A percentile compares a stretch with the other conserved stretches of the same genome.
Evolutionary conservation across 148 eudicot species (phyloP).

Genomic region (Persicaria maculosa): DNA sequence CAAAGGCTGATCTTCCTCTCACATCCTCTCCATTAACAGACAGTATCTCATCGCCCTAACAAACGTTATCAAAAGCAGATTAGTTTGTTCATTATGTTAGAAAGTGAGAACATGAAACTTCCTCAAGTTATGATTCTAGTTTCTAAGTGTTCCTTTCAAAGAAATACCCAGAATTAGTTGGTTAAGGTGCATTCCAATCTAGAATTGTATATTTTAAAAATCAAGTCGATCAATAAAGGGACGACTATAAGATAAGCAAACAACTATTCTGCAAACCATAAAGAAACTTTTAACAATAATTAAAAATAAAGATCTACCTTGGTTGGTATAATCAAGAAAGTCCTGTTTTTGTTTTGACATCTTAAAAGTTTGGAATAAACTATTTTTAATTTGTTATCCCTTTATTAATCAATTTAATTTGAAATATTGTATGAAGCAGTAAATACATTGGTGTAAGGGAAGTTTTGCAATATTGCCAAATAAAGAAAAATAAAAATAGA

Average conservation of each 20-base stretch:
- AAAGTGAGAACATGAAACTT: background rate
- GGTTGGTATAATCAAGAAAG: background rate
- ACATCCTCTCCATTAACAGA: slow-evolving; percentile 82
- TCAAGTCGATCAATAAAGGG: background rate
- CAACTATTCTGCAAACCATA: background rate
- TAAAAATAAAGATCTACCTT: background rate
- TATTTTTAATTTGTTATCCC: background rate
- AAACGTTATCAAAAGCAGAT: slow-evolving; percentile 9
- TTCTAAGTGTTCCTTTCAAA: background rate
- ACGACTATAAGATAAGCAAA: background rate
- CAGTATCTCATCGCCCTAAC: slow-evolving; percentile 82
- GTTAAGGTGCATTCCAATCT: background rate
- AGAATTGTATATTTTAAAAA: background rate
- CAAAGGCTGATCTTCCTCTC: slow-evolving; percentile 82
- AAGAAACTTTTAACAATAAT: background rate
- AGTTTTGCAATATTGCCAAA: no score
- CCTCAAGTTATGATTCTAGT: background rate
- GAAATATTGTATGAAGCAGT: no score
- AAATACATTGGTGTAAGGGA: no score
- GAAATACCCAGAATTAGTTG: background rate
- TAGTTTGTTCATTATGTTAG: background rate
- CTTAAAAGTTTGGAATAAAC: background rate
- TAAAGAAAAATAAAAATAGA: no score
- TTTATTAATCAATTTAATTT: background rate
- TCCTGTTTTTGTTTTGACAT: background rate